These are phyloP conservation scores for Sporodiniella umbellata DNA, from an alignment of 371 early-diverging fungal species.

Conservation along the genomic window DNA sequence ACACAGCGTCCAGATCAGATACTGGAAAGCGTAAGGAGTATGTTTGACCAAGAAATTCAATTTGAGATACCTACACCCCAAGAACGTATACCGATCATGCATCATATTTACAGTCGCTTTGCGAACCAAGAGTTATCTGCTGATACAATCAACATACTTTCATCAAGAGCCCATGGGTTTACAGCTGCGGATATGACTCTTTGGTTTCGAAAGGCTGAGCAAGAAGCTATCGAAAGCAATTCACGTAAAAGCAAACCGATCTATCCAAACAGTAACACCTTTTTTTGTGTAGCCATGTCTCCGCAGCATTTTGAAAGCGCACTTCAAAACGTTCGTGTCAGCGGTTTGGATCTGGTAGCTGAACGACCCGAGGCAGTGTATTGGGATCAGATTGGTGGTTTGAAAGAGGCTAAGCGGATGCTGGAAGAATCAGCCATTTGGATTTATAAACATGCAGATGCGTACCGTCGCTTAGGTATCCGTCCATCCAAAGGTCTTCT, in stretches of 20 bases:
- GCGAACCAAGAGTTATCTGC: no score
- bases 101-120: slow-evolving; percentile 24
- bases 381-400: slow-evolving; percentile 96
- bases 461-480: slow-evolving; percentile 63
- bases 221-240: slow-evolving; percentile 3
- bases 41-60: slow-evolving; percentile 14
- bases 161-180: slow-evolving; percentile 52
- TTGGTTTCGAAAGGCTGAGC: slow-evolving; percentile 46
- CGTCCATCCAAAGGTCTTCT: slow-evolving; percentile 70
- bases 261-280: background rate
- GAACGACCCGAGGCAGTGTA: slow-evolving; percentile 51
- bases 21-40: background rate
- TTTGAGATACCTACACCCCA: slow-evolving; percentile 57
- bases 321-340: slow-evolving; percentile 32
- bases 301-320: slow-evolving; percentile 21
- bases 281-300: slow-evolving; percentile 10
- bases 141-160: slow-evolving; percentile 20
- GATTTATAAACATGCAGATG: slow-evolving; percentile 69
- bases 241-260: slow-evolving; percentile 1
- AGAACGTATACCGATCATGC: slow-evolving; percentile 44
- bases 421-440: slow-evolving; percentile 92
- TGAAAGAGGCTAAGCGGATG: slow-evolving; percentile 79
- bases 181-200: slow-evolving; percentile 55
- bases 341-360: slow-evolving; percentile 35
- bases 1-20: slow-evolving; percentile 8